Evolutionary conservation across 176 grass and related monocot species (phyloP).

Genomic region (Panicum miliaceum): DNA sequence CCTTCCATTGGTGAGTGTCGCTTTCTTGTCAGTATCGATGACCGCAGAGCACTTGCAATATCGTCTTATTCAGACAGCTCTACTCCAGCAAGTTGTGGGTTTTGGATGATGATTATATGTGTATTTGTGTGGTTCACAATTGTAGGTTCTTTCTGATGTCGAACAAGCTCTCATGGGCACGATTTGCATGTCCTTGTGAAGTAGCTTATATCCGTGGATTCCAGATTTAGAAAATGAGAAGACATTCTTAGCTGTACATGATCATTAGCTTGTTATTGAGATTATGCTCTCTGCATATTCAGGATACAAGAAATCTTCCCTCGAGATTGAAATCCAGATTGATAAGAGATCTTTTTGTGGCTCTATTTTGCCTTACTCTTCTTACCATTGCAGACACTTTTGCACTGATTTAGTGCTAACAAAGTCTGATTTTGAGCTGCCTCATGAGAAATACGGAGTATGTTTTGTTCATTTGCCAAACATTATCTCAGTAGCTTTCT

Average conservation of each 20-base stretch:
- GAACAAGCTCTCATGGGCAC: not conserved
- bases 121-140: not conserved
- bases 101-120: not conserved
- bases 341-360: not conserved
- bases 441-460: no score
- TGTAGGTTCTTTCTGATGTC: not conserved
- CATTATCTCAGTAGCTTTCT: no score
- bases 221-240: not conserved
- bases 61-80: not conserved
- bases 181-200: not conserved
- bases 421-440: not conserved
- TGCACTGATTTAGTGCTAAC: not conserved
- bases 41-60: not conserved
- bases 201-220: constrained; percentile 1
- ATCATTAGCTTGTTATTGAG: not conserved
- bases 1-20: constrained; percentile 15
- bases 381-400: not conserved
- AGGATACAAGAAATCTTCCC: not conserved
- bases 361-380: not conserved
- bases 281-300: not conserved
- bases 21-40: constrained; percentile 27
- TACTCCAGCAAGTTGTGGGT: not conserved
- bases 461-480: no score
- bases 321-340: not conserved
- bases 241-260: constrained; percentile 12